phyloP scores from a whole-genome alignment of 192 early-diverging fungal species.

The Gaertneriomyces semiglobifer region DNA sequence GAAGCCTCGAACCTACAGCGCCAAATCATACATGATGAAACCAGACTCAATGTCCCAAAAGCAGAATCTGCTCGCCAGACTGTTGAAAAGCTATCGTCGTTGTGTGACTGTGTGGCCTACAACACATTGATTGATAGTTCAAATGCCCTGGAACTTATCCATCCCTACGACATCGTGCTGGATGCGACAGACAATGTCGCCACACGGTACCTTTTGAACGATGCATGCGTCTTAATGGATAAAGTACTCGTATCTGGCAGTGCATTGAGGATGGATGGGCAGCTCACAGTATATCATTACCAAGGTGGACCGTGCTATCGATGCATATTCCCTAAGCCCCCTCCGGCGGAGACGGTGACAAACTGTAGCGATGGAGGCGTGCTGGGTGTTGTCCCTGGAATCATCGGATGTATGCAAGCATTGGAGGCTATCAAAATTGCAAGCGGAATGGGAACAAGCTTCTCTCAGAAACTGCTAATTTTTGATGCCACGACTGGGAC shows the following conservation, averaged over 20 bases:
- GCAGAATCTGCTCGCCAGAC: slow-evolving; percentile 69
- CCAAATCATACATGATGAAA: slow-evolving; percentile 88
- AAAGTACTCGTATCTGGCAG: slow-evolving; percentile 87
- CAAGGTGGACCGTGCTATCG: slow-evolving; percentile 90
- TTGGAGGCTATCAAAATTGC: slow-evolving; percentile 87
- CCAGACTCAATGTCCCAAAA: slow-evolving; percentile 64
- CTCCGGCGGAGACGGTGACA: slow-evolving; percentile 80
- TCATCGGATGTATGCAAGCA: slow-evolving; percentile 90
- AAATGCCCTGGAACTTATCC: slow-evolving; percentile 75
- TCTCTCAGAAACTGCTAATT: slow-evolving; percentile 63
- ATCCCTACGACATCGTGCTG: slow-evolving; percentile 70
- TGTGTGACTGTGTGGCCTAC: slow-evolving; percentile 61
- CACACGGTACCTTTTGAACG: slow-evolving; percentile 92
- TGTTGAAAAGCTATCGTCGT: slow-evolving; percentile 61
- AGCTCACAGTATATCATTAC: slow-evolving; percentile 94
- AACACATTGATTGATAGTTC: slow-evolving; percentile 72
- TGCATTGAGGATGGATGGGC: slow-evolving; percentile 88
- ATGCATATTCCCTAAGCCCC: slow-evolving; percentile 90
- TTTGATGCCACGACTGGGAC: slow-evolving; percentile 73
- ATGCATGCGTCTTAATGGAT: slow-evolving; percentile 77
- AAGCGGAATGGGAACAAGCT: slow-evolving; percentile 55
- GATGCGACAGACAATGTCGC: slow-evolving; percentile 95
- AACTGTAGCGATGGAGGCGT: slow-evolving; percentile 93
- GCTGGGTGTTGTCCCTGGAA: slow-evolving; percentile 87
- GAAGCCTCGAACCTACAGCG: slow-evolving; percentile 91